These are phyloP conservation scores for Triangularia setosa DNA, from an alignment of 2,329 filamentous ascomycete species.

Conservation along the genomic window DNA sequence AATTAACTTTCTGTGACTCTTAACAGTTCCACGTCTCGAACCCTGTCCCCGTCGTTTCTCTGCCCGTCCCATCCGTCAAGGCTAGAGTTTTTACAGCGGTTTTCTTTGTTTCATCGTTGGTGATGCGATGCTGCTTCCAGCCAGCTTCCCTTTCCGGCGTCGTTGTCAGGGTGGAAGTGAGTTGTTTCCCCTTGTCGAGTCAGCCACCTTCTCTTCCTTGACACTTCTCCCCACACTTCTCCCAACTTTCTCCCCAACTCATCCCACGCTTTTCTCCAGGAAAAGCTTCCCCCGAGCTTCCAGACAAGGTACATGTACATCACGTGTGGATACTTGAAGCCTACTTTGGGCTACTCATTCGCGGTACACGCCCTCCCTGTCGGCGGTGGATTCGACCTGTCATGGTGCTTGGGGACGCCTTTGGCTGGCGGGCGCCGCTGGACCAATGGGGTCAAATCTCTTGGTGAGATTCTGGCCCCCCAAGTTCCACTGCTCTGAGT, in stretches of 20 bases:
- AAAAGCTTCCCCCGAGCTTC: slow-evolving; percentile 22
- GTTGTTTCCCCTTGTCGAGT: slow-evolving; percentile 5
- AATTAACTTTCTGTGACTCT: neutral
- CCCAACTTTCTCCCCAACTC: slow-evolving; percentile 16
- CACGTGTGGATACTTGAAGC: slow-evolving; percentile 16
- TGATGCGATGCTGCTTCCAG: neutral
- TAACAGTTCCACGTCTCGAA: neutral
- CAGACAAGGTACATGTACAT: slow-evolving; percentile 17
- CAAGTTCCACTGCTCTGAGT: slow-evolving; percentile 4
- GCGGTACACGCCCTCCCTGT: slow-evolving; percentile 22
- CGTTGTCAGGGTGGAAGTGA: neutral
- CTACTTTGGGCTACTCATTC: slow-evolving; percentile 18
- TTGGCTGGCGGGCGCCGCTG: slow-evolving; percentile 9
- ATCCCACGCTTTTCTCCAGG: slow-evolving; percentile 24
- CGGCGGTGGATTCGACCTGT: slow-evolving; percentile 21
- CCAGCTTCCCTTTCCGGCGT: neutral
- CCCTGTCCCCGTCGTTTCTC: neutral
- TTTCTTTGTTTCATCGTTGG: neutral
- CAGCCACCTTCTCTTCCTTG: slow-evolving; percentile 9
- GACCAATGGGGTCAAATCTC: slow-evolving; percentile 24
- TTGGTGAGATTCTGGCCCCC: slow-evolving; percentile 19
- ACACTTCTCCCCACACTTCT: slow-evolving; percentile 17
- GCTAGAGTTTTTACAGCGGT: neutral
- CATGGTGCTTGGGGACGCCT: slow-evolving; percentile 16
- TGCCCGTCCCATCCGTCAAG: neutral